These are phyloP conservation scores for Begonia peltatifolia DNA, from an alignment of 306 rosid genomes.

Conservation along the genomic window DNA sequence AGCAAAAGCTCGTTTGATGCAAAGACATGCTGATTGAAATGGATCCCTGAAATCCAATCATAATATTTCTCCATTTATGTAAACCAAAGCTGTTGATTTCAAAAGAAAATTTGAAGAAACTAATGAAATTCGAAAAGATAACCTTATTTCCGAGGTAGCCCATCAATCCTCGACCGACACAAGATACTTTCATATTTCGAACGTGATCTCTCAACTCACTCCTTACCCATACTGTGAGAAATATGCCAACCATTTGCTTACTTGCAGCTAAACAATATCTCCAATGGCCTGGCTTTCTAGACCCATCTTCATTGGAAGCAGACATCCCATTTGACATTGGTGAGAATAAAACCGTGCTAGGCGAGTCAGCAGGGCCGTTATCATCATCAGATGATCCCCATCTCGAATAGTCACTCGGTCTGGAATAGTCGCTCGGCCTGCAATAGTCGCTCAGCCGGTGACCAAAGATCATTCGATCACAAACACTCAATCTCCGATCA, in stretches of 20 bases:
- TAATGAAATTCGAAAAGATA: conserved; percentile 6
- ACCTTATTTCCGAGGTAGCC: conserved; percentile 99
- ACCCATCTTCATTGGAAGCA: conserved; percentile 64
- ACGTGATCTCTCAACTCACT: conserved; percentile 86
- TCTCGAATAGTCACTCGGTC: conserved; percentile 42
- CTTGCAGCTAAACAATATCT: conserved; percentile 95
- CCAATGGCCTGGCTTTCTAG: conserved; percentile 58
- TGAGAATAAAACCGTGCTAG: conserved; percentile 76
- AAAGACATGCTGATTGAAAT: conserved; percentile 93
- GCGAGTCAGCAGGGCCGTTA: conserved; percentile 81
- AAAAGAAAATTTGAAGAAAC: not conserved
- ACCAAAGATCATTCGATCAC: conserved; percentile 83
- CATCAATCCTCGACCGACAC: conserved; percentile 98
- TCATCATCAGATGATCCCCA: conserved; percentile 99
- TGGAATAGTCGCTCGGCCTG: conserved; percentile 18
- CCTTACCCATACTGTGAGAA: conserved; percentile 92
- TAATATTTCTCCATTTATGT: conserved; percentile 9
- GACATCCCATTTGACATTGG: conserved; percentile 73
- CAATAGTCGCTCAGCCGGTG: conserved; percentile 60
- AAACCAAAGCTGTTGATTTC: not conserved
- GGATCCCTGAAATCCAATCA: conserved; percentile 68
- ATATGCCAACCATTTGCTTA: conserved; percentile 99
- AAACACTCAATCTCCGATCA: conserved; percentile 88
- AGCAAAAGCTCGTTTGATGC: conserved; percentile 92
- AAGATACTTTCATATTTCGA: conserved; percentile 82